These are phyloP conservation scores for Multifurca ochricompacta DNA, from an alignment of 768 basidiomycete genomes.

Conservation along the genomic window DNA sequence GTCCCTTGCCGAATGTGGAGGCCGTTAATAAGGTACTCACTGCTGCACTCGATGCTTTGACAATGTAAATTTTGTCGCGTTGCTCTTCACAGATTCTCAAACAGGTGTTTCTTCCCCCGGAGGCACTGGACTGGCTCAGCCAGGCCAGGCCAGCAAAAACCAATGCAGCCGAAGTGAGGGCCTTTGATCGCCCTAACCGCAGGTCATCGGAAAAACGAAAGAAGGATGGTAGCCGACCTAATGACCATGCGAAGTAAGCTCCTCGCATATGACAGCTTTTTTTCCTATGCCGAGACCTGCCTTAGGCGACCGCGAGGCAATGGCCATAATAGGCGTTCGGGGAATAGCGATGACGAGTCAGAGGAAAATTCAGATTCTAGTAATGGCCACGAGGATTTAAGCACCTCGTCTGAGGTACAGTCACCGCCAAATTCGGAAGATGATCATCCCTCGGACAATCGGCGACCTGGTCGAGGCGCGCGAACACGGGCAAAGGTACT, in stretches of 20 bases:
- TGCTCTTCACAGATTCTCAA: conserved; percentile 50
- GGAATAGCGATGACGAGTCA: conserved; percentile 25
- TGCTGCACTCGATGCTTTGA: not conserved
- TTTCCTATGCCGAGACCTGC: conserved; percentile 2
- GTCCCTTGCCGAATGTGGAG: conserved; percentile 57
- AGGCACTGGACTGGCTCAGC: conserved; percentile 52
- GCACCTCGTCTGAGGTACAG: conserved; percentile 11
- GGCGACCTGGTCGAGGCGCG: conserved; percentile 27
- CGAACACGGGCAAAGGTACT: conserved; percentile 30
- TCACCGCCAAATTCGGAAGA: conserved; percentile 17
- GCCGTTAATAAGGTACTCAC: conserved; percentile 50
- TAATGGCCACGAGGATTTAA: conserved; percentile 18
- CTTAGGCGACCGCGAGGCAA: conserved; percentile 23
- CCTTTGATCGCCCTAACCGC: conserved; percentile 32
- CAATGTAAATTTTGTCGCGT: not conserved
- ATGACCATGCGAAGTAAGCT: conserved; percentile 43
- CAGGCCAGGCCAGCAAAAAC: conserved; percentile 31
- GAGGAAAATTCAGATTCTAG: conserved; percentile 24
- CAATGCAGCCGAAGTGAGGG: conserved; percentile 26
- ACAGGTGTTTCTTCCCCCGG: conserved; percentile 59
- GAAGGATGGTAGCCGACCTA: conserved; percentile 38
- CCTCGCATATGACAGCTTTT: not conserved
- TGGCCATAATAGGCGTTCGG: conserved; percentile 24
- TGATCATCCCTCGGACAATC: conserved; percentile 20
- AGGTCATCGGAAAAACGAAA: conserved; percentile 52